Evolutionary conservation across 768 basidiomycete genomes (phyloP).

Genomic region (Saitozyma sp.): DNA sequence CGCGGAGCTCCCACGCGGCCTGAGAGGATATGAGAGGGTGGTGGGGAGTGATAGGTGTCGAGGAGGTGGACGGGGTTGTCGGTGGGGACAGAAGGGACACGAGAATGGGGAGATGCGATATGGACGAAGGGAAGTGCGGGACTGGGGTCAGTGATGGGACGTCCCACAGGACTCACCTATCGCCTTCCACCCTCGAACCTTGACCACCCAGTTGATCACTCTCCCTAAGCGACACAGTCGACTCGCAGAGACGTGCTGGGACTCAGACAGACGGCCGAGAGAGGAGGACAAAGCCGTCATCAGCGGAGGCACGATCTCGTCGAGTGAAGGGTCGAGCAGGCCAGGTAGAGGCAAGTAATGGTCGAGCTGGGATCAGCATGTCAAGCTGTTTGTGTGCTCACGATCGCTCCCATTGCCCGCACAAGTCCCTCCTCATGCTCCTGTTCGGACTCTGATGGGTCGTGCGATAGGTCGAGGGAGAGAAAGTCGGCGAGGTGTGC

Average conservation of each 20-base stretch:
- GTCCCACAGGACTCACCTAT: constrained; percentile 65
- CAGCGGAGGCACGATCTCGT: constrained; percentile 72
- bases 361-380: constrained; percentile 61
- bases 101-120: constrained; percentile 63
- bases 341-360: constrained; percentile 92
- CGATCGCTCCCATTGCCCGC: constrained; percentile 43
- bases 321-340: constrained; percentile 85
- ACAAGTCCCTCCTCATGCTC: constrained; percentile 44
- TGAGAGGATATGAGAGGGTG: constrained; percentile 32
- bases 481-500: constrained; percentile 61
- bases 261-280: constrained; percentile 54
- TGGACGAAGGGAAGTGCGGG: constrained; percentile 89
- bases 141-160: constrained; percentile 57
- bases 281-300: constrained; percentile 59
- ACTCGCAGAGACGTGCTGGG: constrained; percentile 49
- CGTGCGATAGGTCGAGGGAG: constrained; percentile 58
- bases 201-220: constrained; percentile 72
- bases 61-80: constrained; percentile 48
- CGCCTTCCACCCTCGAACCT: constrained; percentile 85
- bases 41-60: constrained; percentile 55
- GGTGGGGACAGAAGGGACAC: constrained; percentile 63
- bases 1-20: constrained; percentile 75
- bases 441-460: constrained; percentile 57
- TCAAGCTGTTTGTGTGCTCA: constrained; percentile 11
- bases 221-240: constrained; percentile 56